Conservation (phyloP, 768 basidiomycete genomes). For the Boletellus sp. region DNA sequence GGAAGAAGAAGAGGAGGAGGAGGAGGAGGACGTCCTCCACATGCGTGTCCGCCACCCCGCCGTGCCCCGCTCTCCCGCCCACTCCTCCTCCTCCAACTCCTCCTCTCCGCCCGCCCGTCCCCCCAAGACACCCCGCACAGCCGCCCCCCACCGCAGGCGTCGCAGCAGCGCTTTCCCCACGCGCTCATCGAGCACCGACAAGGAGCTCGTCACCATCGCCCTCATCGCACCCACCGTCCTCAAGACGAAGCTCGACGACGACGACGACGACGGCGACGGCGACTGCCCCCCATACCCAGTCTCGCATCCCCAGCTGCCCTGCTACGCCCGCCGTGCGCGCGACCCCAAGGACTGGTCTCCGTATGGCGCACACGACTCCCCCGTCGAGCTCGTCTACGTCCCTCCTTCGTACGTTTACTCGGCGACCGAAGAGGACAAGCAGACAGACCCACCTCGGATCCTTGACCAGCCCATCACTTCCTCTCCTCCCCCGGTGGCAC, state of each 20-base stretch:
- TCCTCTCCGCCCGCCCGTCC: slow-evolving; percentile 26
- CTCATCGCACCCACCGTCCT: slow-evolving; percentile 79
- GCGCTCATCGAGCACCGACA: slow-evolving; percentile 32
- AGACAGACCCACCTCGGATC: slow-evolving; percentile 10
- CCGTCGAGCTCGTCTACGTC: slow-evolving; percentile 71
- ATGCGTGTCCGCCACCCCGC: slow-evolving; percentile 46
- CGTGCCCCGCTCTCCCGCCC: slow-evolving; percentile 37
- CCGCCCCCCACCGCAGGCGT: slow-evolving; percentile 15
- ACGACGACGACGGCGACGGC: slow-evolving; percentile 46
- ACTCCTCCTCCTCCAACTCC: slow-evolving; percentile 31
- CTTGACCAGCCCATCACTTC: slow-evolving; percentile 12
- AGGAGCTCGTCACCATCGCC: slow-evolving; percentile 65
- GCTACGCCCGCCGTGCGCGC: slow-evolving; percentile 6
- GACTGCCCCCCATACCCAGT: slow-evolving; percentile 16
- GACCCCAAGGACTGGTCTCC: slow-evolving; percentile 12
- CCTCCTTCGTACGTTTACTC: slow-evolving; percentile 41
- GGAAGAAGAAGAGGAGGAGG: slow-evolving; percentile 40
- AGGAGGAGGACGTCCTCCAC: slow-evolving; percentile 58
- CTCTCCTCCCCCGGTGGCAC: neutral
- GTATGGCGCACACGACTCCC: slow-evolving; percentile 38
- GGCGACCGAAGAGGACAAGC: slow-evolving; percentile 14
- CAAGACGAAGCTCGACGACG: slow-evolving; percentile 67
- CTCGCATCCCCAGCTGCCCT: slow-evolving; percentile 10
- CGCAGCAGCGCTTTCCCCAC: slow-evolving; percentile 45
- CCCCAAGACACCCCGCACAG: slow-evolving; percentile 25